A percentile compares a stretch with the other conserved stretches of the same genome.
These are phyloP conservation scores for Mallotus japonicus DNA, from an alignment of 441 rosid genomes.

Conservation along the genomic window DNA sequence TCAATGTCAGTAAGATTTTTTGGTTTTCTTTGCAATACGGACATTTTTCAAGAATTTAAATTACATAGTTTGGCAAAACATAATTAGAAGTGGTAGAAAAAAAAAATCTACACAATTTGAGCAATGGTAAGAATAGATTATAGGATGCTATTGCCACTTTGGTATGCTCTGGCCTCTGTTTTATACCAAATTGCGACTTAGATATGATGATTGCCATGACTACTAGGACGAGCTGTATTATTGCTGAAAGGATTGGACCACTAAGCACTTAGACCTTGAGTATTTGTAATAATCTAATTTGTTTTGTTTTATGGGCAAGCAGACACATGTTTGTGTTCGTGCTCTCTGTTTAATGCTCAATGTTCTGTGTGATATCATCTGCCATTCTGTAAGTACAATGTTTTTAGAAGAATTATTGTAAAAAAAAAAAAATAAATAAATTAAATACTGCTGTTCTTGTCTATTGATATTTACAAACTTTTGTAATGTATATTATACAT, in stretches of 20 bases:
- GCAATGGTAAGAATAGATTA: not conserved
- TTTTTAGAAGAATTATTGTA: not conserved
- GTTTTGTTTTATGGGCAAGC: not conserved
- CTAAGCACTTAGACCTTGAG: not conserved
- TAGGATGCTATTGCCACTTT: not conserved
- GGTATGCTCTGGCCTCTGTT: not conserved
- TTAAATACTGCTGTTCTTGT: too few relatives aligned
- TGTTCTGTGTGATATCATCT: not conserved
- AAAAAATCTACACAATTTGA: not conserved
- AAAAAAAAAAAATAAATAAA: too few relatives aligned
- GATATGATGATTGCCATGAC: not conserved
- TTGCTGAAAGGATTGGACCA: not conserved
- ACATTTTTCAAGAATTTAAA: conserved; percentile 7
- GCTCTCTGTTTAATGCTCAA: not conserved
- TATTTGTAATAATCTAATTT: not conserved
- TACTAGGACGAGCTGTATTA: not conserved
- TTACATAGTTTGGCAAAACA: not conserved
- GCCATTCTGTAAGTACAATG: not conserved
- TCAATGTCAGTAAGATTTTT: conserved; percentile 48
- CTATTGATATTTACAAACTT: too few relatives aligned
- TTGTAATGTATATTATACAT: not conserved
- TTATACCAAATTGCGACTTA: not conserved
- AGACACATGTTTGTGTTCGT: not conserved
- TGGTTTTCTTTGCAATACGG: conserved; percentile 7
- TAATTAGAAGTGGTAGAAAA: not conserved